These are phyloP conservation scores for Camelina neglecta DNA, from an alignment of 345 rosid genomes.

Conservation along the genomic window DNA sequence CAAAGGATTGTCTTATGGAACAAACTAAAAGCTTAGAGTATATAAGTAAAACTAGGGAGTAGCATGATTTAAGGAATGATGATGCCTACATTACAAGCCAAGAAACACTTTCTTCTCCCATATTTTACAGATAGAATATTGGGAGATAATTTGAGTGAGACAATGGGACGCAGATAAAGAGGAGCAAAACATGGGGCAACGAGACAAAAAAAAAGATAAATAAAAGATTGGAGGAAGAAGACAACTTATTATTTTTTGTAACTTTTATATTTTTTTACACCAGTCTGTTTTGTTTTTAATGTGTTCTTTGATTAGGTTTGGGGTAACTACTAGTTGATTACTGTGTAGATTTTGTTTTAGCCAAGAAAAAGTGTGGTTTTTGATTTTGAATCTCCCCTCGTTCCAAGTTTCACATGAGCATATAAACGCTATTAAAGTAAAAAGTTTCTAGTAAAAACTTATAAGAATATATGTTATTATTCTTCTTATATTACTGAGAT, in stretches of 20 bases:
- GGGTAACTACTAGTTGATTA: conserved; percentile 36
- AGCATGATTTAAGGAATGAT: conserved; percentile 45
- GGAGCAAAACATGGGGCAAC: conserved; percentile 46
- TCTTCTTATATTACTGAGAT: conserved; percentile 1
- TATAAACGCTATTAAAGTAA: background rate
- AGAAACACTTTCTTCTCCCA: conserved; percentile 41
- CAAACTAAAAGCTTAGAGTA: conserved; percentile 33
- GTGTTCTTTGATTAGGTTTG: conserved; percentile 42
- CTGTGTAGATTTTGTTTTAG: conserved; percentile 20
- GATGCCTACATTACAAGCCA: conserved; percentile 41
- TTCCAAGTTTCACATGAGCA: conserved; percentile 29
- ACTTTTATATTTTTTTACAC: conserved; percentile 20
- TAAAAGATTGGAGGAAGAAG: conserved; percentile 37
- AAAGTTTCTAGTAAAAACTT: background rate
- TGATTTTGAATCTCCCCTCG: conserved; percentile 15
- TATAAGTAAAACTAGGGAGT: conserved; percentile 40
- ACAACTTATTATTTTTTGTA: conserved; percentile 33
- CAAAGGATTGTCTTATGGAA: conserved; percentile 26
- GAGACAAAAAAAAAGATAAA: conserved; percentile 25
- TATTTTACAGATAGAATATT: conserved; percentile 32
- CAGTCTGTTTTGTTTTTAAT: conserved; percentile 27
- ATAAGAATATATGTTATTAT: background rate
- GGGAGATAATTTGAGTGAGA: conserved; percentile 28
- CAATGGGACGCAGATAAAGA: conserved; percentile 42
- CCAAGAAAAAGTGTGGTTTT: conserved; percentile 38